phyloP scores from a whole-genome alignment of 768 basidiomycete genomes.

The Xanthoconium purpureum region DNA sequence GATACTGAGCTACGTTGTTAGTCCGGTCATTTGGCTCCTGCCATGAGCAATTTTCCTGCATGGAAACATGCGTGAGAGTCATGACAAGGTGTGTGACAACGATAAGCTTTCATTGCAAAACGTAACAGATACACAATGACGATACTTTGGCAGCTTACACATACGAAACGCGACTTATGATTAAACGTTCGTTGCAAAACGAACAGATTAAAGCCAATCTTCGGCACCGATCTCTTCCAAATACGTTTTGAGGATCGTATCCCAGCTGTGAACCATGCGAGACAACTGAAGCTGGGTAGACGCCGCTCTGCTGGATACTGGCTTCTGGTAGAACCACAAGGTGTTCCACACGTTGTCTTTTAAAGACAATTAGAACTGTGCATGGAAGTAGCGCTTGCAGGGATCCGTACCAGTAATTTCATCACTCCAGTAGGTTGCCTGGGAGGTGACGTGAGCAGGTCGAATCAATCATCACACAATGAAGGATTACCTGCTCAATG shows the following conservation, averaged over 20 bases:
- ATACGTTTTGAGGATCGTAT: not conserved
- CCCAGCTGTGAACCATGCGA: not conserved
- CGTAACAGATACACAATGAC: too few species aligned
- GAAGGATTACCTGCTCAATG: not conserved
- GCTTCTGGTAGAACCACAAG: conserved; percentile 4
- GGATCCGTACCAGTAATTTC: not conserved
- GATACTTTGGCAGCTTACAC: too few species aligned
- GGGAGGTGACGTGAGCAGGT: not conserved
- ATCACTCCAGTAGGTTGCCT: not conserved
- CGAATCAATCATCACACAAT: not conserved
- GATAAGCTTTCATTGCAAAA: too few species aligned
- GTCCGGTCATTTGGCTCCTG: too few species aligned
- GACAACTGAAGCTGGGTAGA: not conserved
- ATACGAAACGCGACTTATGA: too few species aligned
- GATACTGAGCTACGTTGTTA: too few species aligned
- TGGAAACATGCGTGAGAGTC: too few species aligned
- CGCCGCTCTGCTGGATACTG: not conserved
- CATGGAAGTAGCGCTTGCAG: not conserved
- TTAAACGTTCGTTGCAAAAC: too few species aligned
- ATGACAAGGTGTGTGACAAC: too few species aligned
- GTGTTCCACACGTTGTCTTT: conserved; percentile 12
- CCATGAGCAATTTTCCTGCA: too few species aligned
- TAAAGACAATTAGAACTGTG: not conserved
- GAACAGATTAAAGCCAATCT: too few species aligned
- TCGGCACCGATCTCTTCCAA: not conserved